Base-by-base conservation (phyloP, 495 filamentous ascomycete genomes). In the Podospora australis region DNA sequence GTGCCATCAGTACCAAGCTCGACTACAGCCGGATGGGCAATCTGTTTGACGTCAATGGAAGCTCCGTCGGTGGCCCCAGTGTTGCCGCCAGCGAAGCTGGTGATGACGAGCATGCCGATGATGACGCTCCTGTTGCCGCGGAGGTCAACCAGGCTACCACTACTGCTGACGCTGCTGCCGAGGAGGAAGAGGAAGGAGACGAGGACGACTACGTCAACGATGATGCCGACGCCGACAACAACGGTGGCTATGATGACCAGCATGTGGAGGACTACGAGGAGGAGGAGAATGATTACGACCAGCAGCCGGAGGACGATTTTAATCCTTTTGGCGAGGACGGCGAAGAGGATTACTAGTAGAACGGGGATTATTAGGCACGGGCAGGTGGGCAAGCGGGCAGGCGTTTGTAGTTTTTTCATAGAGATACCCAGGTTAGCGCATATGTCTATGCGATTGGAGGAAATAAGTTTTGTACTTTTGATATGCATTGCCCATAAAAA, bases 1-100 rank as follows among this genome's bases (percentile, higher is more conserved):
- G 87, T 22, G 80, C 71, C 11, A 88, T 81, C 62, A 87, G 80
- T 55, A 88, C 83, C 60, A 86, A 88, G 56, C 88, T 96, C 54
- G 88, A 95, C 49, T 95, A 94, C 59, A 80, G 79, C 10, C 75
- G 88, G 24, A 75, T 82, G 45, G 70, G 63, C 14, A 58, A 68
- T 24, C 68, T 84, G 17, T 78, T 79, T 30, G 68, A 72, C 34
- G 57, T 53, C 25, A 56, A 61, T 6, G 54, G 52, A 11, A 54
- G 39, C 34, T 54, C 36, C 32, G 59, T 49, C 38, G 50, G 44
- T 13, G 22, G 53, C 14, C 29, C 44, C 26, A 64, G 57, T 39
- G 47, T 40, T 2, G 45, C 50, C 2, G 49, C 43, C 6, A 64
- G 60, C 44, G 57, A 51, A 9, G 57, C 41, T 9, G 58, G 49